Conservation (phyloP, 495 filamentous ascomycete species). For the Talaromyces trachyspermus region DNA sequence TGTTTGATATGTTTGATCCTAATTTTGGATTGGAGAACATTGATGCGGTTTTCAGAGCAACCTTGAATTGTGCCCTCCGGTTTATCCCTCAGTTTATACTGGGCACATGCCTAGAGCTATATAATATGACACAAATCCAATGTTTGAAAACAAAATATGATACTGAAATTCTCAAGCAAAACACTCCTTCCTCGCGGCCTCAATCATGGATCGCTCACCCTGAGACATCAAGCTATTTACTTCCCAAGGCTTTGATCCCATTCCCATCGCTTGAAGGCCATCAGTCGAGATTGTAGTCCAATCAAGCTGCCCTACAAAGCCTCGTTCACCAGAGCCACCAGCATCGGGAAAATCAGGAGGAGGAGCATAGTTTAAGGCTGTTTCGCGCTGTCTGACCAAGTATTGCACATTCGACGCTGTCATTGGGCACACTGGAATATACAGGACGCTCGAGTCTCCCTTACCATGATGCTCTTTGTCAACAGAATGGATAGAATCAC, state of each 20-base stretch:
- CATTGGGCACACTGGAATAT: conserved; percentile 68
- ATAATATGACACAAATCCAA: no score
- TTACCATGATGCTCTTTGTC: conserved; percentile 58
- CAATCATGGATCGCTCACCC: no score
- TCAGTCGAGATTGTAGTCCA: conserved; percentile 17
- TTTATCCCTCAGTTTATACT: no score
- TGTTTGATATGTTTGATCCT: conserved; percentile 5
- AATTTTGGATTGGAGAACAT: conserved; percentile 1
- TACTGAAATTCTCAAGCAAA: no score
- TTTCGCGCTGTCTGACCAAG: conserved; percentile 48
- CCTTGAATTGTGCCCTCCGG: background rate
- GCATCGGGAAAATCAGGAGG: conserved; percentile 52
- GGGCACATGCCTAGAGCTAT: no score
- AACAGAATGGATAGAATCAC: conserved; percentile 35
- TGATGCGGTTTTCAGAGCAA: conserved; percentile 3
- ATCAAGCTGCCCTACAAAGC: conserved; percentile 6
- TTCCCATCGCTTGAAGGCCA: conserved; percentile 43
- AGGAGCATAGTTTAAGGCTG: conserved; percentile 11
- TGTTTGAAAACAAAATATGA: no score
- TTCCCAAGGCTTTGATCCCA: conserved; percentile 29
- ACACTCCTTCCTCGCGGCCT: no score
- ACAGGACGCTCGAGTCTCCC: conserved; percentile 62
- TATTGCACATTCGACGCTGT: conserved; percentile 57
- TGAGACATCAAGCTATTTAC: no score
- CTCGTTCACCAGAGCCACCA: conserved; percentile 38